Percentiles rank a stretch among this genome's conserved stretches.
Evolutionary conservation across 139 green algal species (phyloP).

Genomic region (Choricystis sp.): DNA sequence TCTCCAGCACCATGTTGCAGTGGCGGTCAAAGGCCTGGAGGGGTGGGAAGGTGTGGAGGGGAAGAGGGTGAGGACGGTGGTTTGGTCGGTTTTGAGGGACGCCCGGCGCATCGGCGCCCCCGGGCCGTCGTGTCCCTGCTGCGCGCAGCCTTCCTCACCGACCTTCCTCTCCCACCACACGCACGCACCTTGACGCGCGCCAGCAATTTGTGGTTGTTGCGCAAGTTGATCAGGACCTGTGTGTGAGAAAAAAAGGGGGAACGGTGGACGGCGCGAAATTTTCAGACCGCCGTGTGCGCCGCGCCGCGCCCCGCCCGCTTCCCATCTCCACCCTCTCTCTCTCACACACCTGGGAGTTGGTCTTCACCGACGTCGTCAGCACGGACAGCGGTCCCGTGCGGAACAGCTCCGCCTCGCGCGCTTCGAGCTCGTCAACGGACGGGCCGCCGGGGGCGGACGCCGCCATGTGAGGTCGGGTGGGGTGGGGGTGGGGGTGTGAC

Average conservation of each 20-base stretch:
- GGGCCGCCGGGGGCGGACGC: too few relatives aligned
- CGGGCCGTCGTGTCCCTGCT: too few relatives aligned
- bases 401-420: slow-evolving; percentile 82
- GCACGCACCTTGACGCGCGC: slow-evolving; percentile 89
- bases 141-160: too few relatives aligned
- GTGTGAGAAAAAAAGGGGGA: background rate
- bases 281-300: background rate
- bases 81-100: too few relatives aligned
- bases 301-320: too few relatives aligned
- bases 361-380: slow-evolving; percentile 86
- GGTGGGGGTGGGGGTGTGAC: too few relatives aligned
- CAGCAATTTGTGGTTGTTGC: slow-evolving; percentile 98
- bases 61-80: too few relatives aligned
- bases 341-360: slow-evolving; percentile 74
- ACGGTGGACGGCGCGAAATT: background rate
- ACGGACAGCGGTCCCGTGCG: slow-evolving; percentile 83
- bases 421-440: slow-evolving; percentile 72
- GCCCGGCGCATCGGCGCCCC: too few relatives aligned
- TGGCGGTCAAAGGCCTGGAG: slow-evolving; percentile 98
- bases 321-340: too few relatives aligned
- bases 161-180: too few relatives aligned
- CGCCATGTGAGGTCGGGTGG: too few relatives aligned
- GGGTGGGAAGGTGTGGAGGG: too few relatives aligned
- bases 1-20: slow-evolving; percentile 99
- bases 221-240: slow-evolving; percentile 95